Evolutionary conservation across 768 basidiomycete species (phyloP).

Genomic region (Scleroderma citrinum): DNA sequence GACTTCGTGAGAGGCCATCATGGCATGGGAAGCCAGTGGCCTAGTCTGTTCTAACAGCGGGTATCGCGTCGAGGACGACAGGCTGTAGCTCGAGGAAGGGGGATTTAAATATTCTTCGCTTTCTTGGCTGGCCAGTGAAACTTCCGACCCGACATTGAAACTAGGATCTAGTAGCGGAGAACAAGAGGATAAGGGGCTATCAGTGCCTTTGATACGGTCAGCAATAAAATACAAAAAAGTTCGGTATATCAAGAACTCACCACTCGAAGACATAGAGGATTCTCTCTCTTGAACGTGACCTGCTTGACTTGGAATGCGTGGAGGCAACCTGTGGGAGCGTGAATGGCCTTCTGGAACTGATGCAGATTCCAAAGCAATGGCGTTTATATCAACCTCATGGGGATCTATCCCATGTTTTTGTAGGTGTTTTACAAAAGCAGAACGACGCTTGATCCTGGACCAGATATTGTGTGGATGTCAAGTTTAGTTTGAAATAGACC

Average conservation of each 20-base stretch:
- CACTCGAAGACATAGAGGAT: constrained; percentile 3
- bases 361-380: constrained; percentile 17
- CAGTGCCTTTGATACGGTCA: constrained; percentile 9
- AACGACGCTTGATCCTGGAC: constrained; percentile 57
- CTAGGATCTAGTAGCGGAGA: background rate
- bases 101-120: constrained; percentile 1
- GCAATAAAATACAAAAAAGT: constrained; percentile 1
- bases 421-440: constrained; percentile 51
- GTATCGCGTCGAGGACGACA: background rate
- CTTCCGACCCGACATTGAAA: background rate
- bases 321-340: constrained; percentile 10
- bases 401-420: constrained; percentile 40
- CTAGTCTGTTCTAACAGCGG: constrained; percentile 3
- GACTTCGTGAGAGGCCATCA: background rate
- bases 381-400: constrained; percentile 10
- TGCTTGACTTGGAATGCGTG: background rate
- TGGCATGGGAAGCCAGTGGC: background rate
- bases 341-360: constrained; percentile 1
- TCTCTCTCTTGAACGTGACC: background rate
- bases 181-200: background rate
- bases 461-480: constrained; percentile 1
- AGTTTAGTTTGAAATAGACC: background rate
- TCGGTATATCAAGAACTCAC: constrained; percentile 12
- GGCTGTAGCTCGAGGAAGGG: background rate
- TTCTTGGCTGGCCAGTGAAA: constrained; percentile 3